Evolutionary conservation across 768 basidiomycete species (phyloP), one percentile per base, ranked within the genome.

Genomic region (Lactarius psammicola): DNA sequence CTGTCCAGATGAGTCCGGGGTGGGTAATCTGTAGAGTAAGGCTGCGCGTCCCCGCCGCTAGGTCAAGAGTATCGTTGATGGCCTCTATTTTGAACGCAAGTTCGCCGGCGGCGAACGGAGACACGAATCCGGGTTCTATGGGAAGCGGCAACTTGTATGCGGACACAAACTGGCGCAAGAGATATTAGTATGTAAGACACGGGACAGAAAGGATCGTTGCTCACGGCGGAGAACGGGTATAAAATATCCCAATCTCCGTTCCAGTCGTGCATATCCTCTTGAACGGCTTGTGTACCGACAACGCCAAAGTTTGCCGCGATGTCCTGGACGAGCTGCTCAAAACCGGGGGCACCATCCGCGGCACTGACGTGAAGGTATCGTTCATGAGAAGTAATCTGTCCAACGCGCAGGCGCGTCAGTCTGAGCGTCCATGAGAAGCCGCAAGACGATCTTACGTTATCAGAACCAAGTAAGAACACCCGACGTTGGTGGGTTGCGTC

Each of bases 221-320:
- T 40, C 70, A 90, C 92, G 51, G 86, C 78, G 3, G 89, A 89
- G 75, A 92, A 91, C 17, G 91, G 91, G 74, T 89, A 93, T 44
- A 95, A 72, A 1, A 86, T 78, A 74, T 96, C 93, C 94, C 95
- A 98, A 71, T 97, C 93, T 18, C 84, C 77, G 69, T 94, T 95
- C 72, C 87, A 82, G 64, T 91, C 87, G 66, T 90, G 82, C 83
- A 94, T 88, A 3, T 79, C 73, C 8, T 89, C 81, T 0, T 81
- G 77, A 2, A 75, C 74, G 0, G 85, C 79, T 30, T 73, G 74
- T 20, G 72, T 69, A 15, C 76, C 80, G 9, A 76, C 72, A 2
- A 72, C 74, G n/a, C 85, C 85, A 71, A 95, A 91, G 60, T 82
- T 74, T 23, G 75, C 69, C 1, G 87, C 85, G 6, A 96, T 84